Evolutionary conservation across 805 yeast species (phyloP), one percentile per base, ranked within the genome.

Genomic region (Ogataea pignaliae): DNA sequence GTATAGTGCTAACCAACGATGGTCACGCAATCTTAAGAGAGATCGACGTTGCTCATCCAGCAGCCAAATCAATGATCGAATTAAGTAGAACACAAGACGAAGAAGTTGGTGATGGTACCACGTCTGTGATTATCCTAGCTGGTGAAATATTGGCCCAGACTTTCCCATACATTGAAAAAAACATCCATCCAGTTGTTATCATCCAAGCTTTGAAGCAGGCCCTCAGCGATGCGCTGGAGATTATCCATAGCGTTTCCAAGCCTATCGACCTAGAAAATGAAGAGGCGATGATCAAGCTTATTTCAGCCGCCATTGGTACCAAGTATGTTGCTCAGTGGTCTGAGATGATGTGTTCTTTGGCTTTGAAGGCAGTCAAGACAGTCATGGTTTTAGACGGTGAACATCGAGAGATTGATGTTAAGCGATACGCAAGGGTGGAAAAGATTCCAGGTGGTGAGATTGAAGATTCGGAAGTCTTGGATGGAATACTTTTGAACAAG

Each of bases 381-480:
- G 96, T 93, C 8, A 68, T 80, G 37, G 70, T 81, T 36, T 78
- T 82, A 48, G 81, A 77, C 45, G 77, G 75, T 34, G 73, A 69
- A 41, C 78, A 78, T 56, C 82, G 79, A 63, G 97, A 91, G 64
- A 86, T 93, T 53, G 99, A 93, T 65, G 80, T 82, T 61, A 93
- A 93, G 73, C 78, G 98, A 66, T 93, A 88, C 62, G 91, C 85
- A 17, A 81, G 97, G 53, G 80, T 93, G 46, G 99, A 93, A 69
- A 93, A 93, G 71, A 85, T 93, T 48, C 96, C 99, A 36, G 99
- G 99, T 60, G 99, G 97, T 35, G 99, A 93, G 53, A 88, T 93
- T 51, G 83, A 88, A 55, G 96, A 91, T 56, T 81, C 90, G 37
- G 75, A 75, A 51, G 97, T 93, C 13, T 73, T 93, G 59, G 90